Percentiles rank a stretch among this genome's conserved stretches.
phyloP scores from a whole-genome alignment of 768 basidiomycete genomes.

The Naganishia onofrii region DNA sequence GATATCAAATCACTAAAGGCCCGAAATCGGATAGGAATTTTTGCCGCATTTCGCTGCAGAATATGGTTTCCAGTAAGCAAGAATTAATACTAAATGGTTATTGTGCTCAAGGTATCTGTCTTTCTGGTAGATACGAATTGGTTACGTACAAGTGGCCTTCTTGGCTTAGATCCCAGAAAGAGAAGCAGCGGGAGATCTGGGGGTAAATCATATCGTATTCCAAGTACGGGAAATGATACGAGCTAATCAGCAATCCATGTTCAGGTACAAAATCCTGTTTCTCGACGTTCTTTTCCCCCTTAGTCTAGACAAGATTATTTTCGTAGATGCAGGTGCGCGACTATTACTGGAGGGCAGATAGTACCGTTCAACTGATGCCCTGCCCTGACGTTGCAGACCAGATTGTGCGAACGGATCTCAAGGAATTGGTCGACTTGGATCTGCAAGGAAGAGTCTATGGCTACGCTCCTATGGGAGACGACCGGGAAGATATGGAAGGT shows the following conservation, averaged over 20 bases:
- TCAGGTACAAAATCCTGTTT: slow-evolving; percentile 91
- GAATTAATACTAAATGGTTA: not conserved
- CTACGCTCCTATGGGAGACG: slow-evolving; percentile 96
- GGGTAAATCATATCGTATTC: slow-evolving; percentile 55
- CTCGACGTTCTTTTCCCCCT: slow-evolving; percentile 98
- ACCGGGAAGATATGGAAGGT: slow-evolving; percentile 91
- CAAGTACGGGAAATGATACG: not conserved
- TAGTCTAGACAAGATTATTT: slow-evolving; percentile 98
- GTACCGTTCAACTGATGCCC: not conserved
- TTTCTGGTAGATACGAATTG: slow-evolving; percentile 65
- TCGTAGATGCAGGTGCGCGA: slow-evolving; percentile 73
- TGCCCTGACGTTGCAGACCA: slow-evolving; percentile 40
- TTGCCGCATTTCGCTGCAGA: slow-evolving; percentile 86
- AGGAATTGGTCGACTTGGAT: slow-evolving; percentile 90
- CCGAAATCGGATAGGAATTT: slow-evolving; percentile 67
- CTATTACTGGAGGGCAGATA: not conserved
- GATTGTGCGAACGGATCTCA: slow-evolving; percentile 91
- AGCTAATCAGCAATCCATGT: not conserved
- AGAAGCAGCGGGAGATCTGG: slow-evolving; percentile 99
- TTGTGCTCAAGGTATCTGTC: not conserved
- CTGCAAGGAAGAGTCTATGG: slow-evolving; percentile 90
- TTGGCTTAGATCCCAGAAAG: slow-evolving; percentile 93
- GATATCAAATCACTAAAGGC: not conserved
- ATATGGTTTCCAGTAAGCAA: slow-evolving; percentile 70
- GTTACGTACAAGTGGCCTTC: slow-evolving; percentile 99